A percentile compares a stretch with the other conserved stretches of the same genome.
Evolutionary conservation across 306 rosid species (phyloP).

Genomic region (Sicyos baderoa): DNA sequence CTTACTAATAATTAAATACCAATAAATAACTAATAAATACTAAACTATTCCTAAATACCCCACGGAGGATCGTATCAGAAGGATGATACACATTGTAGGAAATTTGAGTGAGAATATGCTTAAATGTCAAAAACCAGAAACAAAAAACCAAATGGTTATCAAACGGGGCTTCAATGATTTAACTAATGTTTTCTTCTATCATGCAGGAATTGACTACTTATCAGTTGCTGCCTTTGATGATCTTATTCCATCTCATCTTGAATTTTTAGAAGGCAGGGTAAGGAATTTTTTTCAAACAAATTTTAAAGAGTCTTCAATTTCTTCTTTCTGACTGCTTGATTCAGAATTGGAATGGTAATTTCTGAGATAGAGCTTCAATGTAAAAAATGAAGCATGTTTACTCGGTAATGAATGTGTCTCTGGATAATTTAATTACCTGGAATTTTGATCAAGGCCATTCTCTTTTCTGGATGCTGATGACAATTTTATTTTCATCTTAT

Average conservation of each 20-base stretch:
- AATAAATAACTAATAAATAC: too few species aligned
- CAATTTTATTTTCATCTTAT: background rate
- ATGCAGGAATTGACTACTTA: conserved; percentile 35
- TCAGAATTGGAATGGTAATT: conserved; percentile 1
- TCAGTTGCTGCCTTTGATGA: conserved; percentile 35
- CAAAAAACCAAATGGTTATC: too few species aligned
- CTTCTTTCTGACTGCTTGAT: background rate
- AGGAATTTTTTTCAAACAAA: background rate
- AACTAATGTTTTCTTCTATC: background rate
- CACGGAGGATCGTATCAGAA: too few species aligned
- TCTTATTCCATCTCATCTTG: conserved; percentile 28
- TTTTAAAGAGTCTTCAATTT: background rate
- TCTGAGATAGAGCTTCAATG: background rate
- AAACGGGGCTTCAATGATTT: conserved; percentile 12
- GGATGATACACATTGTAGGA: too few species aligned
- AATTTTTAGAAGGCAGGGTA: conserved; percentile 31
- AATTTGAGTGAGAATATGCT: too few species aligned
- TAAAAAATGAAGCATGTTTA: background rate
- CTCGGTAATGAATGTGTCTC: background rate
- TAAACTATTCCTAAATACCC: too few species aligned
- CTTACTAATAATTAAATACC: too few species aligned
- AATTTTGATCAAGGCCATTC: background rate
- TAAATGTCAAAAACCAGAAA: too few species aligned
- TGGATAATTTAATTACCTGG: background rate
- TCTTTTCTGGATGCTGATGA: background rate